These are phyloP conservation scores for Pichia cactophila DNA, from an alignment of 1,139 yeast species.

Conservation along the genomic window DNA sequence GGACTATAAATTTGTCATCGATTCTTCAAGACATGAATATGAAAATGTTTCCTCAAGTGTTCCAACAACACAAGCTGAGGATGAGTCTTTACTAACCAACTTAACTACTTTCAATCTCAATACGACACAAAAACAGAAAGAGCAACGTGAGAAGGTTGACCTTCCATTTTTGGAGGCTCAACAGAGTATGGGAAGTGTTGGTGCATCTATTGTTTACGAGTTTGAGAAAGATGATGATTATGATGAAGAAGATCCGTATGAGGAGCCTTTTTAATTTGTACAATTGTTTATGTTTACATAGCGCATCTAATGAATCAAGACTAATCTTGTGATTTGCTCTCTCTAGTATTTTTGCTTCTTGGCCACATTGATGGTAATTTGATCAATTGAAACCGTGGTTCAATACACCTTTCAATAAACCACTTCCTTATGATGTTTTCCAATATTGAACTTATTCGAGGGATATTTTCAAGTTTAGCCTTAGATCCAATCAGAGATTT, in stretches of 20 bases:
- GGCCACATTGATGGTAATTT: conserved; percentile 90
- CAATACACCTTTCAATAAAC: conserved; percentile 90
- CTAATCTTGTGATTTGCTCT: conserved; percentile 12
- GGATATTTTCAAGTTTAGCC: conserved; percentile 87
- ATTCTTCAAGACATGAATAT: conserved; percentile 44
- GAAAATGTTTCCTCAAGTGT: conserved; percentile 26
- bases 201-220: conserved; percentile 89
- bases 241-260: conserved; percentile 96
- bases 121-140: conserved; percentile 65
- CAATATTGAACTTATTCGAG: conserved; percentile 78
- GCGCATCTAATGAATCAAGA: neutral
- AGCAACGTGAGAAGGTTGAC: conserved; percentile 78
- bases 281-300: neutral
- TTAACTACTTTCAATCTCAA: conserved; percentile 82
- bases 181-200: conserved; percentile 55
- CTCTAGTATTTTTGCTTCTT: conserved; percentile 62
- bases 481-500: conserved; percentile 87
- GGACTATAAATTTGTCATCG: conserved; percentile 46
- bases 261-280: conserved; percentile 56
- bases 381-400: conserved; percentile 83
- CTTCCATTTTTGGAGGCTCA: conserved; percentile 89
- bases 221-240: conserved; percentile 73
- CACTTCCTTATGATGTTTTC: conserved; percentile 78
- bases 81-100: conserved; percentile 47
- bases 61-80: conserved; percentile 32